Conservation (phyloP, 768 basidiomycete genomes). For the Boletellus ananas region DNA sequence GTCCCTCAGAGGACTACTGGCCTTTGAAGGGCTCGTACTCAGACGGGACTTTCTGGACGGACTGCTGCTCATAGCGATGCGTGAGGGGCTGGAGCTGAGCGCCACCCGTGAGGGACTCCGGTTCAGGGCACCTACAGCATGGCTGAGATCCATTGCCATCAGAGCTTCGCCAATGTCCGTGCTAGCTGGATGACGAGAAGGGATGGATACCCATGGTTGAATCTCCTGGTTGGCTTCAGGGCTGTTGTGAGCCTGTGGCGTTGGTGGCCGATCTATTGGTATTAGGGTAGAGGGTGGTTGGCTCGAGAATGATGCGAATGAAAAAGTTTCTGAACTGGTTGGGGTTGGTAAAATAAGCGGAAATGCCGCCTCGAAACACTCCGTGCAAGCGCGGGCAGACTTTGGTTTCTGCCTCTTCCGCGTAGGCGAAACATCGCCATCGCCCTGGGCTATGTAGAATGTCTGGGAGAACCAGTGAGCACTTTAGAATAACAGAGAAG, state of each 20-base stretch:
- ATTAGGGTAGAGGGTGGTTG: constrained; percentile 9
- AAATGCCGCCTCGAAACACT: constrained; percentile 85
- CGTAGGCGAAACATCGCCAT: constrained; percentile 37
- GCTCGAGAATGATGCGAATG: constrained; percentile 3
- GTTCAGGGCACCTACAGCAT: constrained; percentile 11
- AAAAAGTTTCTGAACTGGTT: constrained; percentile 1
- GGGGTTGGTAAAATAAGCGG: constrained; percentile 38
- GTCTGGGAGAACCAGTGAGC: constrained; percentile 46
- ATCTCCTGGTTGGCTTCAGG: constrained; percentile 12
- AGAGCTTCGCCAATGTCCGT: constrained; percentile 28
- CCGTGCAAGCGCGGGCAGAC: constrained; percentile 77
- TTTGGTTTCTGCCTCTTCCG: constrained; percentile 45
- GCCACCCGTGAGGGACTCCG: constrained; percentile 23
- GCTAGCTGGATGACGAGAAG: constrained; percentile 15
- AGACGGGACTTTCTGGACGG: constrained; percentile 24
- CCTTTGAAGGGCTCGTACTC: constrained; percentile 21
- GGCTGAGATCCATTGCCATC: constrained; percentile 38
- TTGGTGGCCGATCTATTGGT: constrained; percentile 18
- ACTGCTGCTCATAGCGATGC: constrained; percentile 15
- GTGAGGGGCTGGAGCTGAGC: constrained; percentile 21
- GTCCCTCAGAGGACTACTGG: constrained; percentile 18
- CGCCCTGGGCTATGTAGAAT: constrained; percentile 61
- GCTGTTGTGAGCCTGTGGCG: constrained; percentile 14
- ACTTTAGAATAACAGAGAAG: neutral
- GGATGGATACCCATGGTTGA: constrained; percentile 31